phyloP scores from a whole-genome alignment of 352 stramenopile genomes.

The Phytophthora rubi region DNA sequence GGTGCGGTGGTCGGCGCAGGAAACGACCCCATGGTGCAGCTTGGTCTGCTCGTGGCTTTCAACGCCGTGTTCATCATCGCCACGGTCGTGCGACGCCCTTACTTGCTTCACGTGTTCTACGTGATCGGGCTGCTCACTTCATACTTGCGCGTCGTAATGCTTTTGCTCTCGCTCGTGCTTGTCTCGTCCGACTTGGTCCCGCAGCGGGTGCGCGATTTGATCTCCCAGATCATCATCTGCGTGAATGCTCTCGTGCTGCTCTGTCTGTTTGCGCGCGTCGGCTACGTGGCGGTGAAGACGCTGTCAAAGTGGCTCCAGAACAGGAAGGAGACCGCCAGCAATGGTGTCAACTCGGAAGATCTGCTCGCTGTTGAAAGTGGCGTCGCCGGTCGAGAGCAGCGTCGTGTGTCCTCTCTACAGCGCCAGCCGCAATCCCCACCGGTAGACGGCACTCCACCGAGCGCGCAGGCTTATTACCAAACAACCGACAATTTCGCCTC shows the following conservation, averaged over 20 bases:
- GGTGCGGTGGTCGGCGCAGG: slow-evolving; percentile 47
- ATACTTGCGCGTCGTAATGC: slow-evolving; percentile 51
- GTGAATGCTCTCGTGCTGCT: slow-evolving; percentile 53
- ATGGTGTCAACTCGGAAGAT: slow-evolving; percentile 14
- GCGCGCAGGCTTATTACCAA: slow-evolving; percentile 25
- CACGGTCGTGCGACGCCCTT: slow-evolving; percentile 50
- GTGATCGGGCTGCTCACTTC: slow-evolving; percentile 40
- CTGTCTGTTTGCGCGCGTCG: slow-evolving; percentile 46
- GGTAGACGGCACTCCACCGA: slow-evolving; percentile 22
- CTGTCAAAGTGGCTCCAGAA: slow-evolving; percentile 27
- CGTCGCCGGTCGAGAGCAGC: slow-evolving; percentile 14
- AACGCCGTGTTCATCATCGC: slow-evolving; percentile 47
- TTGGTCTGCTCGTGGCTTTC: slow-evolving; percentile 47
- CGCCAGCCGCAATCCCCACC: slow-evolving; percentile 23
- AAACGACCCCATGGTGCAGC: slow-evolving; percentile 45
- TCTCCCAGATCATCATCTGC: slow-evolving; percentile 47
- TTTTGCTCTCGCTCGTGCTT: slow-evolving; percentile 53
- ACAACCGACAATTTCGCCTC: slow-evolving; percentile 14
- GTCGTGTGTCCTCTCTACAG: slow-evolving; percentile 4
- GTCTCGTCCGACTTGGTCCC: slow-evolving; percentile 39
- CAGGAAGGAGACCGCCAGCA: slow-evolving; percentile 8
- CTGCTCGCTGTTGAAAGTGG: slow-evolving; percentile 26
- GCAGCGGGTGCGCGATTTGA: slow-evolving; percentile 51
- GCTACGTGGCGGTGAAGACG: slow-evolving; percentile 39
- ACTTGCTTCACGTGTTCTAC: slow-evolving; percentile 51